Base-by-base conservation (phyloP, 2,329 filamentous ascomycete genomes). In the Ceratocystis colombiana region DNA sequence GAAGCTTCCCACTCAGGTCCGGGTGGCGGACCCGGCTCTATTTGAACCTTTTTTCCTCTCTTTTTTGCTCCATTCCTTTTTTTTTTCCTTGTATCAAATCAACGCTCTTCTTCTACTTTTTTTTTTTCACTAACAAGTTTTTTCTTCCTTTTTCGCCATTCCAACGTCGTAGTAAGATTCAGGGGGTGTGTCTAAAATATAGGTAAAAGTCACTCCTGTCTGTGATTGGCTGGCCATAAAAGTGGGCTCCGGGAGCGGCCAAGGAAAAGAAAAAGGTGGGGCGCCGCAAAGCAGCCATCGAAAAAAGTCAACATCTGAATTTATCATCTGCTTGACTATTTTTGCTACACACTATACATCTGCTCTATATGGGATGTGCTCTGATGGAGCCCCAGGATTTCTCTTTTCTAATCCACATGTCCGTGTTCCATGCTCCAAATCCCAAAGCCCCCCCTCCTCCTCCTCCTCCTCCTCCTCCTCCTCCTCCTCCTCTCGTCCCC, bases 181-280 rank as follows among this genome's bases (percentile, higher is more conserved):
- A 33, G 62, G 66, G 66, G 55, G 62, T 67, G 66, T 48, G 61
- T 59, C 44, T 67, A 67, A 25, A 63, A 61, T 28, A 4, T 12
- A 5, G 12, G 28, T 41, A 44, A 4, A 33, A 41, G 17, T 45
- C 10, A 48, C 44, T 12, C 28, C 61, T 1, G 12, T 6, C 12
- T 55, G 22, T 65, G 59, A 65, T 65, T 68, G 59, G 66, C 20
- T 33, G 15, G 15, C 6, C 28, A 28, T n/a, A 30, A 57, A 62
- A 30, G 48, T 61, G 59, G 66, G 59, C 64, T 63, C 66, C 64
- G 66, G 46, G 48, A 62, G 59, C 63, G 64, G 66, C 59, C 66
- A 64, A 59, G 30, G 30, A 41, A 59, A 59, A 59, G 30, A 44
- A 41, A 59, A 59, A 20, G 33, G 55, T 30, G 55, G 55, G 55